Conservation (phyloP, 2,329 filamentous ascomycete species). For the Dothistroma septosporum region DNA sequence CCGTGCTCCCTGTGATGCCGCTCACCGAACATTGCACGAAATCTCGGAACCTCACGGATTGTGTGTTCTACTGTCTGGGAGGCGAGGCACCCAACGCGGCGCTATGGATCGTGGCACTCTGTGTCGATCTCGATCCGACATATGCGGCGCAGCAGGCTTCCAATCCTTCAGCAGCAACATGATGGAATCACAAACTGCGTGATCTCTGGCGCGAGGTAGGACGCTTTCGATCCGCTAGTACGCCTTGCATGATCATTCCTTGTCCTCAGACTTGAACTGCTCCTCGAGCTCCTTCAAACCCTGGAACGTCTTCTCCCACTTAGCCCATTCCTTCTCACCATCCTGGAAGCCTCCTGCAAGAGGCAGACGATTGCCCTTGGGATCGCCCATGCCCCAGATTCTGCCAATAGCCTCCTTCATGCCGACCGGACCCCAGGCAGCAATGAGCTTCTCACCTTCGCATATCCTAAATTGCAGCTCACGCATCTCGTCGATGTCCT, state of each 20-base stretch:
- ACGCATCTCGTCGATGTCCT: constrained; percentile 48
- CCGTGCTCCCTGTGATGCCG: neutral
- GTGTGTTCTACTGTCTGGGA: neutral
- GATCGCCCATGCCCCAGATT: constrained; percentile 56
- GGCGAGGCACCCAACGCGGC: neutral
- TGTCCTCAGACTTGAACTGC: constrained; percentile 28
- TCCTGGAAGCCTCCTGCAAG: constrained; percentile 56
- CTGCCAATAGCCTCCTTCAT: constrained; percentile 62
- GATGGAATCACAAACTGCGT: neutral
- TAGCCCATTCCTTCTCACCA: constrained; percentile 55
- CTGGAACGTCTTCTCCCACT: constrained; percentile 47
- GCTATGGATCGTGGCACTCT: neutral
- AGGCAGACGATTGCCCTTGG: constrained; percentile 57
- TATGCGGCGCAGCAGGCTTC: neutral
- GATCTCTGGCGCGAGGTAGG: neutral
- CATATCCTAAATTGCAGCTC: constrained; percentile 59
- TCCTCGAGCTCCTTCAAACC: constrained; percentile 46
- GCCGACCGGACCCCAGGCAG: constrained; percentile 57
- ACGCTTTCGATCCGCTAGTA: neutral
- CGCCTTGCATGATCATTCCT: constrained; percentile 9
- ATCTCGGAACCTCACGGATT: neutral
- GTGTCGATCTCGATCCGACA: neutral
- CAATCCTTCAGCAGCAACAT: neutral
- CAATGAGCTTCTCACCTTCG: constrained; percentile 59
- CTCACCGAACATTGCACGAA: neutral